Evolutionary conservation across 2,329 filamentous ascomycete species (phyloP).

Genomic region (Nothophoma quercina): DNA sequence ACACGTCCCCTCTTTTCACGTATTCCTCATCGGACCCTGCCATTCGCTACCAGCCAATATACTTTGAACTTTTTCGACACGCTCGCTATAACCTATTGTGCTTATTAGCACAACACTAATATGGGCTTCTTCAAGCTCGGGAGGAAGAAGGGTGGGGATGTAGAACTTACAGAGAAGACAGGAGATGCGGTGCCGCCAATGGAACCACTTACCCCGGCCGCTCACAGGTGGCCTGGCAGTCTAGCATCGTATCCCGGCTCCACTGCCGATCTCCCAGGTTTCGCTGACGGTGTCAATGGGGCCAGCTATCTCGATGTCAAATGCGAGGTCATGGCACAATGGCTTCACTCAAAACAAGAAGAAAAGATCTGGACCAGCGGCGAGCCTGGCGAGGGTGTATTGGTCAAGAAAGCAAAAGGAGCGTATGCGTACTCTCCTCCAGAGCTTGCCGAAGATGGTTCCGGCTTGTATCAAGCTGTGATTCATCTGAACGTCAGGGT

Average conservation of each 20-base stretch:
- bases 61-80: neutral
- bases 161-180: conserved; percentile 14
- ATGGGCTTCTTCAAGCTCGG: conserved; percentile 22
- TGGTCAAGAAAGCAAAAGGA: conserved; percentile 62
- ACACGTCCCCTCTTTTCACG: conserved; percentile 2
- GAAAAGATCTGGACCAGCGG: conserved; percentile 62
- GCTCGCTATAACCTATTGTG: neutral
- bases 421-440: conserved; percentile 61
- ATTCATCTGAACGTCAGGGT: conserved; percentile 62
- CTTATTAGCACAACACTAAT: conserved; percentile 9
- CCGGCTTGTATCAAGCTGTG: conserved; percentile 60
- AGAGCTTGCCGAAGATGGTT: conserved; percentile 55
- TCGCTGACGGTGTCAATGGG: neutral
- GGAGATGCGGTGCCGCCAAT: neutral
- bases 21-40: neutral
- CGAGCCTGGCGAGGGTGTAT: conserved; percentile 60
- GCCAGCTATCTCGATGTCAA: conserved; percentile 53
- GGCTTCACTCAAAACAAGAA: conserved; percentile 68
- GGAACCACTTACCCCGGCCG: conserved; percentile 1
- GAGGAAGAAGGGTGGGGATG: conserved; percentile 18
- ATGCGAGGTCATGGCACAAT: conserved; percentile 69
- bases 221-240: conserved; percentile 13
- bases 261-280: neutral
- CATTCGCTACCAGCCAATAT: conserved; percentile 2
- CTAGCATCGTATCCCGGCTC: conserved; percentile 11